Conservation (phyloP, 805 yeast species). For the Lipomyces mesembrius region DNA sequence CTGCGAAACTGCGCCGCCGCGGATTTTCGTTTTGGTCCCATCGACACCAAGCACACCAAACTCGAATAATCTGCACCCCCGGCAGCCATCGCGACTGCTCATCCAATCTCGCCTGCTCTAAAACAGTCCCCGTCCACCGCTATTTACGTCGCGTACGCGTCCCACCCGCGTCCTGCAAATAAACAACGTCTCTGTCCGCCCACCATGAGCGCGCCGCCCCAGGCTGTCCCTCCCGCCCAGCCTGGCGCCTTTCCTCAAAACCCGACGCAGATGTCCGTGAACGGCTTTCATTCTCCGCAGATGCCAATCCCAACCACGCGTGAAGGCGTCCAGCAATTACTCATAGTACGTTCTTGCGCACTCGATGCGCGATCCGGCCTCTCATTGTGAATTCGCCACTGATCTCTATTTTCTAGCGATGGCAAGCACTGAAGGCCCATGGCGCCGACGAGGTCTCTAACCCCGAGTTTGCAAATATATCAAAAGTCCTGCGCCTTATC, state of each 20-base stretch:
- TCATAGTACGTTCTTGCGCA: slow-evolving; percentile 20
- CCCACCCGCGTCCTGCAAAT: slow-evolving; percentile 7
- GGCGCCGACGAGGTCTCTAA: slow-evolving; percentile 63
- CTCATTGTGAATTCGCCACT: slow-evolving; percentile 7
- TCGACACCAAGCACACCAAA: neutral
- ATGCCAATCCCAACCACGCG: slow-evolving; percentile 31
- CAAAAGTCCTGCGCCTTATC: slow-evolving; percentile 54
- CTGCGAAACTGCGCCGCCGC: neutral
- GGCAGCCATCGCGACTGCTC: neutral
- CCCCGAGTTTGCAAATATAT: slow-evolving; percentile 62
- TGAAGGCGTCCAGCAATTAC: slow-evolving; percentile 34
- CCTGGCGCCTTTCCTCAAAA: slow-evolving; percentile 10
- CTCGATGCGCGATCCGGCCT: neutral
- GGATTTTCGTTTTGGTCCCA: slow-evolving; percentile 2
- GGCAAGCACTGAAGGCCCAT: slow-evolving; percentile 61
- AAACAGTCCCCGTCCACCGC: neutral
- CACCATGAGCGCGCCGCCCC: slow-evolving; percentile 31
- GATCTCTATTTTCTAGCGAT: slow-evolving; percentile 48
- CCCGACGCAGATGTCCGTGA: slow-evolving; percentile 7
- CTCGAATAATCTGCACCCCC: neutral
- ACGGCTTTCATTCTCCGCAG: slow-evolving; percentile 19
- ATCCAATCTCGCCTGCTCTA: neutral
- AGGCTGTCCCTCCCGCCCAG: slow-evolving; percentile 14
- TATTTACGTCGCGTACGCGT: slow-evolving; percentile 2
- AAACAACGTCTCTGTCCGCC: slow-evolving; percentile 6